Evolutionary conservation across 306 rosid species (phyloP).

Genomic region (Vigna reflexopilosa): DNA sequence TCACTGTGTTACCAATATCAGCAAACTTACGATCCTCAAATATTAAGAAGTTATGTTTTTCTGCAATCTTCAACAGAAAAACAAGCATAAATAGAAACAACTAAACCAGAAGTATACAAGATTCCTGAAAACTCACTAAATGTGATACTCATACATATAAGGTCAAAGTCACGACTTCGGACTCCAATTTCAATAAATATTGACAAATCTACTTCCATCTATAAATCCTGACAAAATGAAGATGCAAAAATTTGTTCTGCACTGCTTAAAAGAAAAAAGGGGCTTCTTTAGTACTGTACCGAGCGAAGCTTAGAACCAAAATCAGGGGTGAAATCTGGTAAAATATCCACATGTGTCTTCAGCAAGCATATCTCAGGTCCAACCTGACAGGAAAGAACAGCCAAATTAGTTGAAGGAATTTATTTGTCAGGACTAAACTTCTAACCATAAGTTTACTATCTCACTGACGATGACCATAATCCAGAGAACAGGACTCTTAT

Average conservation of each 20-base stretch:
- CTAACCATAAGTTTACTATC: conserved; percentile 25
- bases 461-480: conserved; percentile 7
- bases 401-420: background rate
- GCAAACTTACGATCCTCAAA: conserved; percentile 97
- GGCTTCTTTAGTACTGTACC: conserved; percentile 53
- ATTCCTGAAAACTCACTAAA: conserved; percentile 11
- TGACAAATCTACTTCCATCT: conserved; percentile 1
- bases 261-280: background rate
- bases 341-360: conserved; percentile 92
- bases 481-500: background rate
- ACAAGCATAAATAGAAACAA: conserved; percentile 25
- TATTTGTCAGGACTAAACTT: background rate
- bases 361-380: conserved; percentile 91
- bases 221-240: background rate
- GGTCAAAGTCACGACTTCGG: background rate
- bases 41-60: conserved; percentile 83
- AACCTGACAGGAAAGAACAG: conserved; percentile 58
- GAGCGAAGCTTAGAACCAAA: conserved; percentile 80
- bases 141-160: conserved; percentile 17
- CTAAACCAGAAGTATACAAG: conserved; percentile 18
- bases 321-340: conserved; percentile 87
- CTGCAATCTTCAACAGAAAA: conserved; percentile 72
- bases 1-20: conserved; percentile 90
- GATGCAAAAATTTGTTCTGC: conserved; percentile 18
- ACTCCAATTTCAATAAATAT: conserved; percentile 16